Percentiles rank a stretch among this genome's conserved stretches.
These are phyloP conservation scores for Fusarium coffeatum DNA, from an alignment of 2,329 filamentous ascomycete species.

Conservation along the genomic window DNA sequence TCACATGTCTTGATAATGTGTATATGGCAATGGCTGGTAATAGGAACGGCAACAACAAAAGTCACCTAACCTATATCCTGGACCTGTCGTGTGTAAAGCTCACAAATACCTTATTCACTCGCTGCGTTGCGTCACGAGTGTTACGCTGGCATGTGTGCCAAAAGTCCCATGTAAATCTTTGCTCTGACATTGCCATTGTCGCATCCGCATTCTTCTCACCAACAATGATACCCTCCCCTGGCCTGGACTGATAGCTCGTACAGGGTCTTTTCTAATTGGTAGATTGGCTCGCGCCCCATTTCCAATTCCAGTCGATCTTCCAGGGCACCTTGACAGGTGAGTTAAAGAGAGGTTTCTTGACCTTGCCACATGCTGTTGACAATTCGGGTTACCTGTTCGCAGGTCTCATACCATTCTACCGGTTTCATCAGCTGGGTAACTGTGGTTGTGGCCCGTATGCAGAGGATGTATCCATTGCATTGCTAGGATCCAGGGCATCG, in stretches of 20 bases:
- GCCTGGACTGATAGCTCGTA: slow-evolving; percentile 7
- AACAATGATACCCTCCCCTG: slow-evolving; percentile 4
- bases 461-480: slow-evolving; percentile 9
- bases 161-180: neutral
- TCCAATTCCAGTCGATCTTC: neutral
- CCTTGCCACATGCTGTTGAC: slow-evolving; percentile 17
- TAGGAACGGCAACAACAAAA: neutral
- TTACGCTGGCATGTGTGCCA: slow-evolving; percentile 3
- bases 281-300: neutral
- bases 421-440: slow-evolving; percentile 20
- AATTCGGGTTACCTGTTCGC: slow-evolving; percentile 29
- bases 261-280: slow-evolving; percentile 9
- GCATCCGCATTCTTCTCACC: slow-evolving; percentile 5
- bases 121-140: neutral
- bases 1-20: neutral
- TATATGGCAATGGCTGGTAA: neutral
- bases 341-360: slow-evolving; percentile 1
- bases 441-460: slow-evolving; percentile 12
- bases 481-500: slow-evolving; percentile 16
- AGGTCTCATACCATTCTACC: slow-evolving; percentile 20
- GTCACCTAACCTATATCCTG: neutral
- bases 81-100: neutral
- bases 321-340: slow-evolving; percentile 10
- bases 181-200: slow-evolving; percentile 1
- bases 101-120: neutral